A percentile compares a stretch with the other conserved stretches of the same genome.
These are phyloP conservation scores for Salix suchowensis DNA, from an alignment of 345 rosid genomes.

Conservation along the genomic window DNA sequence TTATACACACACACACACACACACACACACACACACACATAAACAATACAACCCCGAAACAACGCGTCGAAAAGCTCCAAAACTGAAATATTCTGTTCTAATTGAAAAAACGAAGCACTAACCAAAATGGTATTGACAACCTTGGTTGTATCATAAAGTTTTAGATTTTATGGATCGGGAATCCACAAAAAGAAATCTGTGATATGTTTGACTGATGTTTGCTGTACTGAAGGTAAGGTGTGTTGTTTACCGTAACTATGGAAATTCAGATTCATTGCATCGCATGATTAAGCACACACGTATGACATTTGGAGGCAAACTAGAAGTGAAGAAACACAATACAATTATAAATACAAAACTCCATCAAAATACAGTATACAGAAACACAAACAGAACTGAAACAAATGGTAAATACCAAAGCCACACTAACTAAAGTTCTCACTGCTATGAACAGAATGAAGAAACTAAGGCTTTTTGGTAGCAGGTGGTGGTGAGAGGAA, in stretches of 20 bases:
- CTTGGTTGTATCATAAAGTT: not conserved
- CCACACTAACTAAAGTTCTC: not conserved
- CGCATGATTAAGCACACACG: too few relatives aligned
- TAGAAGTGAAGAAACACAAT: not conserved
- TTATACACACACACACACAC: too few relatives aligned
- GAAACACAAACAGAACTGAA: not conserved
- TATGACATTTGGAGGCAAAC: not conserved
- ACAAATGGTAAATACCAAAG: not conserved
- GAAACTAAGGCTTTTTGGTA: constrained; percentile 16
- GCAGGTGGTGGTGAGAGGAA: constrained; percentile 34
- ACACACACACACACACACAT: too few relatives aligned
- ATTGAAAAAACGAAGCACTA: too few relatives aligned
- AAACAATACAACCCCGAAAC: too few relatives aligned
- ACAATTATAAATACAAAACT: not conserved
- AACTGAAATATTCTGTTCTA: too few relatives aligned
- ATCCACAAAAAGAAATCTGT: not conserved
- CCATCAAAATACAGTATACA: not conserved
- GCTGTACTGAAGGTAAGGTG: too few relatives aligned
- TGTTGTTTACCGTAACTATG: too few relatives aligned
- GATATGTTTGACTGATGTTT: not conserved
- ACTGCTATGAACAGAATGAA: not conserved
- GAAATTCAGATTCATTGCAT: not conserved
- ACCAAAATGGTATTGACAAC: too few relatives aligned
- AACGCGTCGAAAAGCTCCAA: too few relatives aligned
- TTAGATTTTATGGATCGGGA: not conserved